Evolutionary conservation across 441 rosid genomes (phyloP), one percentile per base, ranked within the genome.

Genomic region (Adansonia grandidieri): DNA sequence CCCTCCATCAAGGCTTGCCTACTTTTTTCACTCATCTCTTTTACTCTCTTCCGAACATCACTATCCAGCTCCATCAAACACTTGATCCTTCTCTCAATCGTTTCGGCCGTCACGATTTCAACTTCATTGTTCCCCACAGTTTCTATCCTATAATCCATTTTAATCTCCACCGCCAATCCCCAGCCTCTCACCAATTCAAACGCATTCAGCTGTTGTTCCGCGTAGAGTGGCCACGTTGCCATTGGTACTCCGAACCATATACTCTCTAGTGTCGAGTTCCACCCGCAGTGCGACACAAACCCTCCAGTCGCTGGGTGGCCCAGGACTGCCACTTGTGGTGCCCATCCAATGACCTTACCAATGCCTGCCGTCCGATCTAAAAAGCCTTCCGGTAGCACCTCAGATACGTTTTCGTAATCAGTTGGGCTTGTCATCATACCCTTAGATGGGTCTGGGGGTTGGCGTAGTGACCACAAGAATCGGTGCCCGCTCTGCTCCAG

Each of bases 401-500:
- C 66, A 1, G 66, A 14, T 1, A 24, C 66, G 5, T 28, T 28
- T 7, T 62, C 44, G 9, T 62, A 62, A 22, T 62, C 66, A 28
- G 17, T 62, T 13, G 9, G 42, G 8, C 8, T 5, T 0, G 2
- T 7, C 15, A 13, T 24, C 3, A 11, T 1, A 15, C 42, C 66
- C n/a, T 62, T 62, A 10, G 6, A 14, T 11, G 13, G 40, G 0
- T 62, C 37, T 5, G 17, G 9, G 7, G 44, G 7, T 62, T 2
- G 17, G 9, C 66, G 42, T 62, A 62, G 44, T 1, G 66, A 28
- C 66, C 66, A 62, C 66, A 62, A 62, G 66, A 62, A 62, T 5
- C 66, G 66, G n/a, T 62, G 66, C 44, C 66, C 44, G 2, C 42
- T 62, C 37, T 62, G 66, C 66, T 62, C 66, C 9, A 62, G 66